Conservation (phyloP, 2,329 filamentous ascomycete genomes). For the Zymoseptoria ardabiliae region DNA sequence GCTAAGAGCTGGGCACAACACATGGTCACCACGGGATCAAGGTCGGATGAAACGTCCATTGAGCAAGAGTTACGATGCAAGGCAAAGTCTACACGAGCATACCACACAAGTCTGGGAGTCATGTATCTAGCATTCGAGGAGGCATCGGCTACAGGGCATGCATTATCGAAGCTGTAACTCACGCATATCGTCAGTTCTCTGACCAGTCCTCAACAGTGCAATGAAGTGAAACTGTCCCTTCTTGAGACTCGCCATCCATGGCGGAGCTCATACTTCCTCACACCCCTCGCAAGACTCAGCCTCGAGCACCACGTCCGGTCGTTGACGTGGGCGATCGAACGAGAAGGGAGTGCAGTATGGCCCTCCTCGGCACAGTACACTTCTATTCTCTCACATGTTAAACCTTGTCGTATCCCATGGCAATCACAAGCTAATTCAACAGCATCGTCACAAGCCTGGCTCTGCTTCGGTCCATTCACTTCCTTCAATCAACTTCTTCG, state of each 20-base stretch:
- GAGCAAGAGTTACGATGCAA: not conserved
- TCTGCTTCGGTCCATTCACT: not conserved
- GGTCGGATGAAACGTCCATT: conserved; percentile 10
- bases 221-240: not conserved
- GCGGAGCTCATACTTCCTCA: not conserved
- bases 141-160: not conserved
- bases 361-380: too few relatives aligned
- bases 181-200: not conserved
- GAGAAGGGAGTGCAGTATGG: not conserved
- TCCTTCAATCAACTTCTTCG: not conserved
- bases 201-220: not conserved
- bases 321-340: not conserved
- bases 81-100: not conserved
- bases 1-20: too few relatives aligned
- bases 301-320: not conserved
- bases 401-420: not conserved
- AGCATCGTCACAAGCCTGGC: too few relatives aligned
- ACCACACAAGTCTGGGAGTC: not conserved
- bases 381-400: not conserved
- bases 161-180: not conserved
- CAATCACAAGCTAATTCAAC: not conserved
- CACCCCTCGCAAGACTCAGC: not conserved
- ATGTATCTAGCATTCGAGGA: not conserved
- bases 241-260: not conserved
- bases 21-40: not conserved